These are phyloP conservation scores for Apophysomyces ossiformis DNA, from an alignment of 371 early-diverging fungal species.

Conservation along the genomic window DNA sequence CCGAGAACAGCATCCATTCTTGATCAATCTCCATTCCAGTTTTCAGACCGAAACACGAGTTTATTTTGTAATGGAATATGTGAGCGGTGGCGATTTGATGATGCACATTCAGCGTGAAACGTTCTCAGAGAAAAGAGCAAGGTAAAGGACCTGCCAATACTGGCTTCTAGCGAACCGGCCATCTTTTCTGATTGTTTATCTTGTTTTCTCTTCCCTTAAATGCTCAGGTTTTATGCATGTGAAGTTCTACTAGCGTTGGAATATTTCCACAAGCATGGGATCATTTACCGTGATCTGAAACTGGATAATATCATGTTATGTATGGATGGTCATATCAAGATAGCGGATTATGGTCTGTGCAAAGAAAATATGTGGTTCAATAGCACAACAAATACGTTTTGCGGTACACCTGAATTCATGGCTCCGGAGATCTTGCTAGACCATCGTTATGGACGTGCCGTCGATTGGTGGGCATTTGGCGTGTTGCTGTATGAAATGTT, in stretches of 20 bases:
- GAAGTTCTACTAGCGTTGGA: conserved; percentile 96
- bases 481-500: conserved; percentile 96
- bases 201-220: neutral
- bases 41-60: conserved; percentile 95
- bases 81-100: conserved; percentile 99
- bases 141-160: conserved; percentile 33
- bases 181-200: too few relatives aligned
- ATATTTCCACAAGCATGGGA: conserved; percentile 54
- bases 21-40: conserved; percentile 94
- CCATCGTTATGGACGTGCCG: conserved; percentile 82
- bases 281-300: conserved; percentile 56
- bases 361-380: conserved; percentile 60
- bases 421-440: conserved; percentile 79
- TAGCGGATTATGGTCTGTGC: conserved; percentile 96
- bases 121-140: conserved; percentile 88
- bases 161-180: too few relatives aligned
- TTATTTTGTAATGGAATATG: conserved; percentile 99
- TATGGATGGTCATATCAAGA: conserved; percentile 95
- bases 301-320: conserved; percentile 57
- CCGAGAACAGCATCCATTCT: conserved; percentile 92
- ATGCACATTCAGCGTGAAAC: conserved; percentile 91
- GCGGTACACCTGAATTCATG: conserved; percentile 92
- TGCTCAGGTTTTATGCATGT: conserved; percentile 87
- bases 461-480: conserved; percentile 96
- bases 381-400: conserved; percentile 81